Evolutionary conservation across 352 stramenopile genomes (phyloP).

Genomic region (Globisporangium perplexum): DNA sequence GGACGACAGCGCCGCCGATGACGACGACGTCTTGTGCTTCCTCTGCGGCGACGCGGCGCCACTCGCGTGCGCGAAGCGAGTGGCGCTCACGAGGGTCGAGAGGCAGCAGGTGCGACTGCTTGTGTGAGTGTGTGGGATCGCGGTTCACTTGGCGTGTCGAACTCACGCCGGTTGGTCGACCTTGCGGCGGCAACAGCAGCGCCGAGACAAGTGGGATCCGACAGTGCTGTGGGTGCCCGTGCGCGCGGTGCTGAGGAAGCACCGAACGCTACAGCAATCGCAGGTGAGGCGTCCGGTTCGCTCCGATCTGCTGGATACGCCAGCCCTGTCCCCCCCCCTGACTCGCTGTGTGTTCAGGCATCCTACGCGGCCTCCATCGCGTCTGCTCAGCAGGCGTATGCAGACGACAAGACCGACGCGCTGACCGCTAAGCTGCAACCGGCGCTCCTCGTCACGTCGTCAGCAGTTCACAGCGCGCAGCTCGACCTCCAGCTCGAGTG

Average conservation of each 20-base stretch:
- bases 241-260: constrained; percentile 9
- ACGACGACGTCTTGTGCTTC: constrained; percentile 29
- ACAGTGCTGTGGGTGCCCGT: constrained; percentile 31
- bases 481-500: constrained; percentile 47
- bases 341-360: constrained; percentile 8
- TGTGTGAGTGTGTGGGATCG: neutral
- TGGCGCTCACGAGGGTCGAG: constrained; percentile 17
- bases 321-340: neutral
- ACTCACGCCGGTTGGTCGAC: neutral
- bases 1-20: constrained; percentile 7
- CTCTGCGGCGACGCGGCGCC: constrained; percentile 21
- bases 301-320: neutral
- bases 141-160: neutral
- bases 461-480: constrained; percentile 26
- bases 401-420: constrained; percentile 29
- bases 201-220: constrained; percentile 13
- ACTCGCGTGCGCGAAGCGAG: constrained; percentile 5
- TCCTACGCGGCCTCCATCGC: constrained; percentile 27
- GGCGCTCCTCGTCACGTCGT: constrained; percentile 30
- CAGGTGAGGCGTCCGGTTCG: neutral
- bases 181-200: constrained; percentile 9
- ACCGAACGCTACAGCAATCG: constrained; percentile 8
- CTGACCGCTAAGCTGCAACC: constrained; percentile 27
- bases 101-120: constrained; percentile 18
- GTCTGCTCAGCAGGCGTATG: constrained; percentile 22